Evolutionary conservation across 2,329 filamentous ascomycete genomes (phyloP), one percentile per base, ranked within the genome.

Genomic region (Simplicillium sp.): DNA sequence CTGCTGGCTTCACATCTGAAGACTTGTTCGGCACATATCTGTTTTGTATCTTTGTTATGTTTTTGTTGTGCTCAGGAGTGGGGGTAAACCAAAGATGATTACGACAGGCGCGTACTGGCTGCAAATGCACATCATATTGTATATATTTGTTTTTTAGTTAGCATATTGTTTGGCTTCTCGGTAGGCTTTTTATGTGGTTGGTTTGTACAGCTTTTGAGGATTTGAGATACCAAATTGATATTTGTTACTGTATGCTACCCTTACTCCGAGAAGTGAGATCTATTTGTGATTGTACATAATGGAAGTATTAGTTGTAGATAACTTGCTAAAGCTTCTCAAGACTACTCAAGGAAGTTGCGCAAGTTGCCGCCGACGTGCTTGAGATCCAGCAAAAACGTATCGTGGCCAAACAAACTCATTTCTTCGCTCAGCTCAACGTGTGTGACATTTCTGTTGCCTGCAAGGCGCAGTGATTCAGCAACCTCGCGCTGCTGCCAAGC

Each of bases 401-500:
- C 92, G 55, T 98, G 92, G 1, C 92, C 92, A 58, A 98, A 98
- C 53, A 94, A 65, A 54, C 88, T 95, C 62, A 92, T 78, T 64
- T 97, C 88, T 65, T 97, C 87, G 29, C 89, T 92, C 38, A 98
- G 67, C 66, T 98, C 92, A 12, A 92, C 76, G 61, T 98, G 88
- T 35, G 80, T 82, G 1, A 98, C 89, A 28, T 75, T 78, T 46
- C 77, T 71, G 55, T 95, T 97, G 1, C 92, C 92, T 1, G 75
- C 76, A 29, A 76, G 73, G 44, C 80, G 77, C 48, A 98, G 67
- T 3, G 90, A 84, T 54, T 90, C 82, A 3, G 89, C 90, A 46
- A 98, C 82, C 62, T 98, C 92, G 40, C 86, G 78, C 67, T 98
- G 92, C 66, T 98, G 92, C 90, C 92, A 98, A 0, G 92, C 88